Evolutionary conservation across 1,284 basidiomycete genomes (phyloP), one percentile per base, ranked within the genome.

Genomic region (Austropuccinia psidii): DNA sequence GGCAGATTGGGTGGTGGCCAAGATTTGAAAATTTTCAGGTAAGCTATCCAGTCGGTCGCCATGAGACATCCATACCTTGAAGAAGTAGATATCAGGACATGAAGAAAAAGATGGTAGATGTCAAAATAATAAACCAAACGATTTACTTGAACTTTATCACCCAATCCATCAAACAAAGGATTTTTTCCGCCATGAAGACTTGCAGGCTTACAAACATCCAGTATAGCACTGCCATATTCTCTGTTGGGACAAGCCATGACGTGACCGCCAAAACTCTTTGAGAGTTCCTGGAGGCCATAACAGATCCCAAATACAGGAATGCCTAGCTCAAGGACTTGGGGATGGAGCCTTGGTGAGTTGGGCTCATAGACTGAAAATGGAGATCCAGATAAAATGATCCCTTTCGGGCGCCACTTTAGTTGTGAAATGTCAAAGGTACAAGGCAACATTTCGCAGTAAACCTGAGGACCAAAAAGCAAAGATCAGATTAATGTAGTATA

Each of bases 51-150:
- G 86, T 79, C 97, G 93, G 82, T 98, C 96, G 24, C 95, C 95
- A 81, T 98, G 96, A 41, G 93, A 97, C 96, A 98, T 98, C 96
- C 96, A 98, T 45, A 98, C 95, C 90, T 95, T 77, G n/a, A 37
- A 60, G 13, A 24, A 69, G 35, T 50, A 24, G 13, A n/a, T 15
- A 58, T 21, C 6, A 43, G 50, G 4, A 17, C 31, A 45, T 70
- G 76, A 19, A 41, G 45, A 64, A 21, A 37, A 67, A 47, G 41
- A 43, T 4, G 21, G 41, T 52, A 29, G 49, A 58, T 65, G 11
- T 7, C 15, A 64, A 15, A 43, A 62, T 33, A 37, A 19, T 4
- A 50, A 19, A 60, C 67, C 68, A 64, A 57, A 24, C 19, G 76
- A 81, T 84, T 75, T 75, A 90, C 90, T 84, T 90, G 88, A 84